Base-by-base conservation (phyloP, 129 eudicot species). In the Artemisia argyi region DNA sequence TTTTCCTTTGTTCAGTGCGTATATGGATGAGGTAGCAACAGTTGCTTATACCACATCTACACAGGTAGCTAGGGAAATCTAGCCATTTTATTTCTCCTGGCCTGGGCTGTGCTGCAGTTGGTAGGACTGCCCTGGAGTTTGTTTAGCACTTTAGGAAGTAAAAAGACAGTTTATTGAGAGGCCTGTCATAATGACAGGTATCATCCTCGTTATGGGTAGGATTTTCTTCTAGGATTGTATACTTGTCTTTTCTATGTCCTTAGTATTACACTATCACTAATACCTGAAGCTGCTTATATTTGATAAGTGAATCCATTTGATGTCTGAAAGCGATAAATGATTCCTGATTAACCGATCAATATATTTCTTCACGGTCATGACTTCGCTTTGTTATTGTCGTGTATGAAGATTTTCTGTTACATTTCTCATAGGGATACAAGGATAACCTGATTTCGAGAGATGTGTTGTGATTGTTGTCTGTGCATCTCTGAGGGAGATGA, bases 401-500 rank as follows among this genome's bases (percentile, higher is more conserved):
- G 0, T 14, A 14, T 26, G 24, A 58, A 65, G 53, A 59, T 63
- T 19, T 19, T 14, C 47, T 35, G 24, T 68, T 51, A 19, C 55
- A n/a, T 64, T 22, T 39, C 10, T 57, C 49, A 64, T 84, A 94
- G 98, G 93, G 86, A 55, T 94, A 88, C 83, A 90, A 78, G 85
- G 98, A 94, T 61, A 90, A 77, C 99, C 97, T 28, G 99, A 95
- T 83, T 95, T 90, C 74, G 88, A 87, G 66, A 89, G 96, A 69
- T 95, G 99, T 75, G 99, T 95, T 15, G 91, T 89, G 7, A 95
- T 95, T 78, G 96, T 90, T 47, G 97, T 97, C 15, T 82, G 96
- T 78, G 99, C 99, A 56, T 95, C 99, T 49, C 69, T 95, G 75
- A 95, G 86, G 83, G 99, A 95, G 87, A 95, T 95, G 99, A 95